Percentiles rank a stretch among this genome's conserved stretches.
These are phyloP conservation scores for Yamagishiella unicocca DNA, from an alignment of 139 green algal species.

Conservation along the genomic window DNA sequence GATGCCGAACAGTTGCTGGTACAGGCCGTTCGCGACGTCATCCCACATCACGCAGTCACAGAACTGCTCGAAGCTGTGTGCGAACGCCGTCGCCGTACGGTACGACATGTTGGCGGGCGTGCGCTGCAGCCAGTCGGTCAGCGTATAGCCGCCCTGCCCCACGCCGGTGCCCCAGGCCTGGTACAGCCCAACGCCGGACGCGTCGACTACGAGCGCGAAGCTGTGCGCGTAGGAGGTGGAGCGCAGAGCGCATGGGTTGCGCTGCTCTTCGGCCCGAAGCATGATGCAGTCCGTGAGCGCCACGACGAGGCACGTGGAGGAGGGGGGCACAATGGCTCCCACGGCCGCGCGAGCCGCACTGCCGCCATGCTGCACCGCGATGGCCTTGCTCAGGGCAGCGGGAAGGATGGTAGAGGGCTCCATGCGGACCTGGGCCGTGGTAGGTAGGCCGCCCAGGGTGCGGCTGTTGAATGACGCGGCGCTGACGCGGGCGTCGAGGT, in stretches of 20 bases:
- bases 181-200: not conserved
- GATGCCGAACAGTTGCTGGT: not conserved
- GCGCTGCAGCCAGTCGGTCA: not conserved
- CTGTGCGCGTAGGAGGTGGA: not conserved
- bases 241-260: not conserved
- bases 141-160: not conserved
- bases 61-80: not conserved
- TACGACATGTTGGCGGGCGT: not conserved
- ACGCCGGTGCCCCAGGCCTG: not conserved
- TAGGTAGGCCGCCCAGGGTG: not conserved
- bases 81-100: not conserved
- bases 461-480: slow-evolving; percentile 10
- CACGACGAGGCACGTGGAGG: not conserved
- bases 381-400: not conserved
- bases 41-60: not conserved
- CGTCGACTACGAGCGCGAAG: not conserved
- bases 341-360: not conserved
- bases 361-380: not conserved
- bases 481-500: not conserved
- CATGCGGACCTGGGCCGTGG: slow-evolving; percentile 2
- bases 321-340: not conserved
- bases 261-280: not conserved
- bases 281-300: not conserved
- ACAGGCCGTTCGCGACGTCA: not conserved
- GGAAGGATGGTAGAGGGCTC: not conserved